A percentile compares a stretch with the other conserved stretches of the same genome.
phyloP scores from a whole-genome alignment of 1,284 basidiomycete species.

The Takashimella koratensis region DNA sequence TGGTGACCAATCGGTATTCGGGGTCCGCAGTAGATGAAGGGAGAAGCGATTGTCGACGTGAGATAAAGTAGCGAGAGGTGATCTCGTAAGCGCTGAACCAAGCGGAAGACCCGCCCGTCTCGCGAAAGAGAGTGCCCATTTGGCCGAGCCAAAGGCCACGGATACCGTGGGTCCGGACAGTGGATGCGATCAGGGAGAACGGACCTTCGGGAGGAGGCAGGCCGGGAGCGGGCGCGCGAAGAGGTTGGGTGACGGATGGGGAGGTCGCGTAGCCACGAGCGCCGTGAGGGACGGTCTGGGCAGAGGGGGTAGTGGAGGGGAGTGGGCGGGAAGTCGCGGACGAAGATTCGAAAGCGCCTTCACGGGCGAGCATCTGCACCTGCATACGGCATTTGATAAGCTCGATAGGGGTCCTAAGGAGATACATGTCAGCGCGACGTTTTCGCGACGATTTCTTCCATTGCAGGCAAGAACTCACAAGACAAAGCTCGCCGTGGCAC shows the following conservation, averaged over 20 bases:
- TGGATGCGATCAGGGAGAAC: slow-evolving; percentile 61
- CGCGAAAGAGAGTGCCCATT: slow-evolving; percentile 76
- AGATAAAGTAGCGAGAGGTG: slow-evolving; percentile 59
- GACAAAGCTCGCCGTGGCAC: slow-evolving; percentile 75
- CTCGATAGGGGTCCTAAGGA: slow-evolving; percentile 74
- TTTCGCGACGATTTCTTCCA: not conserved
- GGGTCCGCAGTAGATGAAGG: slow-evolving; percentile 1
- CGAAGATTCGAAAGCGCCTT: slow-evolving; percentile 34
- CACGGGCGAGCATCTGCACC: slow-evolving; percentile 72
- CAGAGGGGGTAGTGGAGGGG: slow-evolving; percentile 11
- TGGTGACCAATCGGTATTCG: slow-evolving; percentile 36
- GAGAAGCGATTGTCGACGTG: slow-evolving; percentile 44
- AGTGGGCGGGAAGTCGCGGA: slow-evolving; percentile 7
- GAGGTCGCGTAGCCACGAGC: slow-evolving; percentile 23
- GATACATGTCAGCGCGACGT: slow-evolving; percentile 2
- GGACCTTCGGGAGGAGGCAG: slow-evolving; percentile 59
- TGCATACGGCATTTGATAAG: slow-evolving; percentile 95
- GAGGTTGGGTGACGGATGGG: slow-evolving; percentile 12
- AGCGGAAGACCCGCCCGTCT: slow-evolving; percentile 78
- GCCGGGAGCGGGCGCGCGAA: slow-evolving; percentile 13
- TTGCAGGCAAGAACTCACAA: slow-evolving; percentile 55
- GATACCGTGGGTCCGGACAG: slow-evolving; percentile 64
- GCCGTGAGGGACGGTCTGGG: slow-evolving; percentile 6
- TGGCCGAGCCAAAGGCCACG: slow-evolving; percentile 84
- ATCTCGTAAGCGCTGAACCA: slow-evolving; percentile 87